A percentile compares a stretch with the other conserved stretches of the same genome.
Conservation (phyloP, 106 monocot species). For the Dioscorea dumetorum region DNA sequence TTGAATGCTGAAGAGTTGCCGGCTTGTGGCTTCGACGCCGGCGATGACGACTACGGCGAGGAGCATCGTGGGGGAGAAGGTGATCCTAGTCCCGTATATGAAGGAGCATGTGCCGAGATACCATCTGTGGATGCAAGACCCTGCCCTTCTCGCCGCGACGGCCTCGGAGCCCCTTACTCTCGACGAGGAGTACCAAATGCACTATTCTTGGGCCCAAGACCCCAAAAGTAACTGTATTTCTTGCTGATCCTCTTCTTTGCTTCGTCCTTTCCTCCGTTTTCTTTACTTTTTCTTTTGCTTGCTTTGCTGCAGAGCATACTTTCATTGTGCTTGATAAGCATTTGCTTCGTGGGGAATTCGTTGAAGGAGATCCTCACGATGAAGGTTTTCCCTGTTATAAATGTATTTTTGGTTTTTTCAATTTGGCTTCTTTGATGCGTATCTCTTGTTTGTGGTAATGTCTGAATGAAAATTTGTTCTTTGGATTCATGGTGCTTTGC, state of each 20-base stretch:
- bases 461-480: background rate
- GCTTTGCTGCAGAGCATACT: constrained; percentile 45
- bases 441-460: constrained; percentile 1
- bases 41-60: background rate
- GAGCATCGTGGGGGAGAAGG: constrained; percentile 66
- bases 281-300: background rate
- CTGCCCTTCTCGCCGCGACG: constrained; percentile 74
- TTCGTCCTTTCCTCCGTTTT: background rate
- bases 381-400: constrained; percentile 34
- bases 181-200: constrained; percentile 67
- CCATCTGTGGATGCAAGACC: constrained; percentile 93
- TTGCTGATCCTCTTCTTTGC: constrained; percentile 2
- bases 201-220: constrained; percentile 59
- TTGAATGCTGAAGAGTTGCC: too few species aligned
- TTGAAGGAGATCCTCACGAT: constrained; percentile 41
- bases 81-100: constrained; percentile 84
- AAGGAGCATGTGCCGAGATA: constrained; percentile 84
- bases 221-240: constrained; percentile 31
- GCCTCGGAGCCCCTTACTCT: constrained; percentile 86
- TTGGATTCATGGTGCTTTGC: background rate
- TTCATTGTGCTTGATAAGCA: constrained; percentile 69
- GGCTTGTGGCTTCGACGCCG: background rate
- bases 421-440: background rate
- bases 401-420: background rate
- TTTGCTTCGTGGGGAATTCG: constrained; percentile 24